Evolutionary conservation across 2,329 filamentous ascomycete genomes (phyloP).

Genomic region (Exophiala sp.): DNA sequence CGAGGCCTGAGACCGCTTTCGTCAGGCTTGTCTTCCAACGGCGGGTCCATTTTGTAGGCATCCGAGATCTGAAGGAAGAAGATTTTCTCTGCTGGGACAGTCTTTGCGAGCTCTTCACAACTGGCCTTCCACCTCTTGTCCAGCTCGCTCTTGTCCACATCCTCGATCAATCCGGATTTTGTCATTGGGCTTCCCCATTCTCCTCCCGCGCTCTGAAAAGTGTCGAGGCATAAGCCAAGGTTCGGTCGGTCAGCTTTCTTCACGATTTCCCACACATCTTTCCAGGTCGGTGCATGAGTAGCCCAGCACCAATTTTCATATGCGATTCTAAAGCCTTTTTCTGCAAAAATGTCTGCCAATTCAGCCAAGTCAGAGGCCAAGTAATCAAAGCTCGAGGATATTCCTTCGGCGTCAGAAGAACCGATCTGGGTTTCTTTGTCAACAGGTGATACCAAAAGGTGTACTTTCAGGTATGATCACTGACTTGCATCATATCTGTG

Average conservation of each 20-base stretch:
- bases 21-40: conserved; percentile 51
- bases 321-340: conserved; percentile 59
- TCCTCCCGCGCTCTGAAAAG: conserved; percentile 69
- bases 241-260: conserved; percentile 60
- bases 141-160: conserved; percentile 52
- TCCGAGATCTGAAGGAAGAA: conserved; percentile 73
- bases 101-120: conserved; percentile 53
- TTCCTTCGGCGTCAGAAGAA: conserved; percentile 61
- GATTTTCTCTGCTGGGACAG: conserved; percentile 66
- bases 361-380: conserved; percentile 61
- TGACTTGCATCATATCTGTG: conserved; percentile 67
- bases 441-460: background rate
- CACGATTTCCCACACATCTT: conserved; percentile 67
- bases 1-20: conserved; percentile 57
- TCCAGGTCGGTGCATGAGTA: conserved; percentile 66
- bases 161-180: conserved; percentile 55
- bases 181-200: conserved; percentile 73
- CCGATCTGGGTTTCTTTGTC: conserved; percentile 44
- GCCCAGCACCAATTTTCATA: conserved; percentile 86
- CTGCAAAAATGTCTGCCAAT: conserved; percentile 60
- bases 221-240: conserved; percentile 72
- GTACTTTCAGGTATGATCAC: conserved; percentile 11
- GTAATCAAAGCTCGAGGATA: conserved; percentile 48
- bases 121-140: conserved; percentile 52
- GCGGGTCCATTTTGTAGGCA: conserved; percentile 61